Evolutionary conservation across 805 yeast species (phyloP).

Genomic region (Lipomyces anomalus): DNA sequence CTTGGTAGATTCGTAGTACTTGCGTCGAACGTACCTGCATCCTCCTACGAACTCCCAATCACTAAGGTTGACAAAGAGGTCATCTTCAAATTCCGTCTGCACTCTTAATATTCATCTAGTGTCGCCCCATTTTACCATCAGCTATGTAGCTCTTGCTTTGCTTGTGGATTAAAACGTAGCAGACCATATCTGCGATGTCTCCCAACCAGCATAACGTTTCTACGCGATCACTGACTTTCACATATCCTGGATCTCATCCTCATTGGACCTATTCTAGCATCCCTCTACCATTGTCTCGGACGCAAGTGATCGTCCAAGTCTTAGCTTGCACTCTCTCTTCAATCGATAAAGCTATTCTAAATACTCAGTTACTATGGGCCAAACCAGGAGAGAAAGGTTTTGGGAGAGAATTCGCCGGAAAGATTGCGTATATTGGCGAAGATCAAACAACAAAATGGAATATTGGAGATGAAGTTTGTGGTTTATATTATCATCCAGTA

Average conservation of each 20-base stretch:
- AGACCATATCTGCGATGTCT: conserved; percentile 3
- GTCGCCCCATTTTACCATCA: too few species aligned
- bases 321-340: conserved; percentile 59
- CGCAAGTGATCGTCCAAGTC: conserved; percentile 53
- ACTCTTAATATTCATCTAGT: too few species aligned
- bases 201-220: neutral
- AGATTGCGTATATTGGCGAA: conserved; percentile 50
- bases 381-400: conserved; percentile 54
- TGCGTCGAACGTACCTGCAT: too few species aligned
- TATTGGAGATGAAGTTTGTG: conserved; percentile 63
- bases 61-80: neutral
- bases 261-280: conserved; percentile 29
- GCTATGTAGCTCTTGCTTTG: too few species aligned
- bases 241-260: conserved; percentile 17
- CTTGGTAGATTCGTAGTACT: too few species aligned
- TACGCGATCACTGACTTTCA: conserved; percentile 21
- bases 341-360: conserved; percentile 55
- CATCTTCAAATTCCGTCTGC: neutral
- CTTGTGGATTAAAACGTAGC: neutral
- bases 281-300: conserved; percentile 44
- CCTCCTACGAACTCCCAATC: neutral
- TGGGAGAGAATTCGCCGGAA: conserved; percentile 68
- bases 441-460: conserved; percentile 36
- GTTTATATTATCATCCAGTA: conserved; percentile 46
- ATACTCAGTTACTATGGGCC: conserved; percentile 40